These are phyloP conservation scores for Dryadomyces quercus-mongolicae DNA, from an alignment of 2,329 filamentous ascomycete genomes.

Conservation along the genomic window DNA sequence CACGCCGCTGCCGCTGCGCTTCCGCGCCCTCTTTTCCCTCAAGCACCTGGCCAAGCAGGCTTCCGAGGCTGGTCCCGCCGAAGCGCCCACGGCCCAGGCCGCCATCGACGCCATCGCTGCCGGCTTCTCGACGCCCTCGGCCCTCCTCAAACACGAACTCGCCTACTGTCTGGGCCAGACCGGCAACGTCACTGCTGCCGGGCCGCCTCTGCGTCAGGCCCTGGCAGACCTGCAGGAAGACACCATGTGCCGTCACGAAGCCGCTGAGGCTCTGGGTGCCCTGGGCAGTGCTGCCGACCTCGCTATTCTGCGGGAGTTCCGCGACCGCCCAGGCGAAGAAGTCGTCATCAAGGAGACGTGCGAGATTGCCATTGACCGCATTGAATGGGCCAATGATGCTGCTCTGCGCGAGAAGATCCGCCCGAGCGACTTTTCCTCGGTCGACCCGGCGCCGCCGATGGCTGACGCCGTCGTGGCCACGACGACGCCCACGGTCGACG, in stretches of 20 bases:
- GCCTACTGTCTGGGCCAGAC: slow-evolving; percentile 96
- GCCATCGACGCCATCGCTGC: slow-evolving; percentile 76
- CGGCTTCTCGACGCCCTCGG: slow-evolving; percentile 72
- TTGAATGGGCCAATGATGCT: slow-evolving; percentile 84
- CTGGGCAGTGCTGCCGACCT: slow-evolving; percentile 66
- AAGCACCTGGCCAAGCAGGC: slow-evolving; percentile 74
- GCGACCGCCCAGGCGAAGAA: slow-evolving; percentile 64
- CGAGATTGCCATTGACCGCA: slow-evolving; percentile 88
- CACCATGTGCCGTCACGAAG: slow-evolving; percentile 91
- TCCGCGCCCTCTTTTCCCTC: slow-evolving; percentile 93
- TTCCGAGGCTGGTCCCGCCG: slow-evolving; percentile 8
- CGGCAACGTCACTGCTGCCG: slow-evolving; percentile 59
- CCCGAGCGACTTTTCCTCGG: slow-evolving; percentile 78
- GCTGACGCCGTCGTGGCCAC: slow-evolving; percentile 38
- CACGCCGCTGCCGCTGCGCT: slow-evolving; percentile 74
- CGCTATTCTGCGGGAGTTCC: slow-evolving; percentile 57
- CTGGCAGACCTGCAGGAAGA: slow-evolving; percentile 74
- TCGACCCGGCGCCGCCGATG: slow-evolving; percentile 87
- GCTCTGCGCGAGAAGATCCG: slow-evolving; percentile 55
- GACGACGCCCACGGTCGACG: slow-evolving; percentile 31
- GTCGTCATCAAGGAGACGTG: slow-evolving; percentile 88
- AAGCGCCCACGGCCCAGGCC: slow-evolving; percentile 30
- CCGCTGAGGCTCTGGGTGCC: slow-evolving; percentile 86
- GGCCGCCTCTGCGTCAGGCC: slow-evolving; percentile 56
- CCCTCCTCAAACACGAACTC: slow-evolving; percentile 88